These are phyloP conservation scores for Suhomyces bokatorum DNA, from an alignment of 1,139 yeast species.

Conservation along the genomic window DNA sequence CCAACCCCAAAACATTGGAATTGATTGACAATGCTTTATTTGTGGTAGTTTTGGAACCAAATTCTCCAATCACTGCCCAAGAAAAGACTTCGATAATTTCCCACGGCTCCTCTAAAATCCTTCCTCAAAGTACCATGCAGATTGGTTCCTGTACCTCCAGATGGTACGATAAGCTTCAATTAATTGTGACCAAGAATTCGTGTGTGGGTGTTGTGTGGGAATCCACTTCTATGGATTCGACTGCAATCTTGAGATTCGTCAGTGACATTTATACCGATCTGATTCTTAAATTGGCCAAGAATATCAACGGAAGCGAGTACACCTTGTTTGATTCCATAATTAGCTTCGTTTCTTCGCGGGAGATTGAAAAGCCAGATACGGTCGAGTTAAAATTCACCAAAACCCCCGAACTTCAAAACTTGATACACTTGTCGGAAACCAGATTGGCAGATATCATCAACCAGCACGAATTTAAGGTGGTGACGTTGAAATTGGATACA, in stretches of 20 bases:
- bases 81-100: slow-evolving; percentile 52
- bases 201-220: slow-evolving; percentile 78
- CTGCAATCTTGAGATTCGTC: slow-evolving; percentile 69
- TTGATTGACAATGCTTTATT: slow-evolving; percentile 65
- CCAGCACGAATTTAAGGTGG: slow-evolving; percentile 61
- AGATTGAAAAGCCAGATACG: slow-evolving; percentile 44
- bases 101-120: slow-evolving; percentile 63
- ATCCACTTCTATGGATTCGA: slow-evolving; percentile 76
- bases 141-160: slow-evolving; percentile 74
- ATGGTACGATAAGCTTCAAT: slow-evolving; percentile 77
- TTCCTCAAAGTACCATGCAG: slow-evolving; percentile 57
- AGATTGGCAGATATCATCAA: slow-evolving; percentile 72
- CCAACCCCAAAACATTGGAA: slow-evolving; percentile 46
- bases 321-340: slow-evolving; percentile 54
- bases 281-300: slow-evolving; percentile 66
- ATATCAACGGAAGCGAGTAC: slow-evolving; percentile 70
- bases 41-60: slow-evolving; percentile 55
- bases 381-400: slow-evolving; percentile 49
- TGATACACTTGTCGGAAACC: slow-evolving; percentile 72
- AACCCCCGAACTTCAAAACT: slow-evolving; percentile 44
- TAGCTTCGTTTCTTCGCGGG: slow-evolving; percentile 39
- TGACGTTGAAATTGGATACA: slow-evolving; percentile 42
- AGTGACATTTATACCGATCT: slow-evolving; percentile 78
- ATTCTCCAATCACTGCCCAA: slow-evolving; percentile 52
- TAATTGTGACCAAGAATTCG: slow-evolving; percentile 66